Base-by-base conservation (phyloP, 768 basidiomycete species). In the Hericium erinaceus region DNA sequence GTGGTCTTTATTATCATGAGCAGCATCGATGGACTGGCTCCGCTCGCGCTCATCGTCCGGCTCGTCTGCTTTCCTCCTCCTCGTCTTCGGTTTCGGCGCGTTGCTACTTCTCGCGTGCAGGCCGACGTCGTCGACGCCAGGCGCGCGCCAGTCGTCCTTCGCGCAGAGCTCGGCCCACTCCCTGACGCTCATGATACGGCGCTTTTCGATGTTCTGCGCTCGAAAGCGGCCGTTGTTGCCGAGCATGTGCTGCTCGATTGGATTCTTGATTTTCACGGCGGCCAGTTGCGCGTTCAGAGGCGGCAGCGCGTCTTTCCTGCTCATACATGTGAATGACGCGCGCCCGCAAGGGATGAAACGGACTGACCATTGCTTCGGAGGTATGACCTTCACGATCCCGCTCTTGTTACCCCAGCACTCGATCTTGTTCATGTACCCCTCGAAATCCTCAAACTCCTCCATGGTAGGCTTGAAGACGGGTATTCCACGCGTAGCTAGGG, bases 321-420 rank as follows among this genome's bases (percentile, higher is more conserved):
- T 33, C 11, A 8, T 13, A 20, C 16, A n/a, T 46, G 39, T 39
- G 61, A 55, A 48, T 44, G 54, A 48, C 24, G 50, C 48, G 57
- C 53, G 64, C n/a, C 66, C 51, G 64, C 26, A 55, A 62, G 37
- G 44, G 41, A 7, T 28, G 37, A 53, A 39, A 41, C 60, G 39
- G 54, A 65, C 88, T 67, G 57, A 92, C 95, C 95, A 98, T 77
- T 95, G 90, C 65, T 83, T 82, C 4, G 95, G 95, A 33, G 95
- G 95, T 59, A 99, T 88, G 61, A 99, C 83, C 73, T 99, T 99
- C 60, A 95, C 87, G 61, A 98, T 95, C 22, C 97, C 97, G 62
- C 92, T 93, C 57, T 77, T 77, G 67, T 77, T 80, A 1, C 97
- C 97, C 92, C 97, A 99, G 59, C 83, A 80, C 68, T 95, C 92